Base-by-base conservation (phyloP, 306 rosid species). In the Lupinus albus region DNA sequence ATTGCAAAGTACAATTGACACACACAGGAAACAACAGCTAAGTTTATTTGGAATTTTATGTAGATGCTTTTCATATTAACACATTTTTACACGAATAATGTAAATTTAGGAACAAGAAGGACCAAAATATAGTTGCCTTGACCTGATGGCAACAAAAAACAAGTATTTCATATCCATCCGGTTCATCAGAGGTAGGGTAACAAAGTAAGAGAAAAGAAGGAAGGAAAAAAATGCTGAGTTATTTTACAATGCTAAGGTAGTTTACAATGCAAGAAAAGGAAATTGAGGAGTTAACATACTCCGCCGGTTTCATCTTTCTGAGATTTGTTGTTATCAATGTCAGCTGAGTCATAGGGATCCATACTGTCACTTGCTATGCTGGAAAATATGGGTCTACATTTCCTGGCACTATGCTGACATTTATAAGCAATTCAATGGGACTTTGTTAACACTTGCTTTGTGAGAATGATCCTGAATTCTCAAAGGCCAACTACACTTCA, bases 311-410 rank as follows among this genome's bases (percentile, higher is more conserved):
- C 86, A 54, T 39, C 52, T 55, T 83, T 70, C 44, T 75, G 69
- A 67, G 79, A 74, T 67, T 82, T 88, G 47, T 78, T 53, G 42
- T 78, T 64, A 48, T 75, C 74, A 56, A 6, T 56, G 35, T 45
- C 79, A 78, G 80, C 90, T 3, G 92, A 70, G 69, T 92, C 91
- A 77, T 85, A 86, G 11, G 95, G 85, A 79, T 86, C 82, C 70
- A 63, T 38, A 51, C 41, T 73, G 58, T 78, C 82, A 61, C 75
- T 78, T 33, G 1, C 72, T 55, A 77, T 50, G 68, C 78, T 75
- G 9, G 91, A 64, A 54, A 78, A 65, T 45, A 84, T 11, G 10
- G 85, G 98, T 69, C 84, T 61, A 12, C 63, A 66, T 64, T 69
- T 83, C 73, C 85, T 74, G 70, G 66, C 78, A 54, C 67, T 67